phyloP scores from a whole-genome alignment of 805 yeast genomes.

The Lipomyces chichibuensis region DNA sequence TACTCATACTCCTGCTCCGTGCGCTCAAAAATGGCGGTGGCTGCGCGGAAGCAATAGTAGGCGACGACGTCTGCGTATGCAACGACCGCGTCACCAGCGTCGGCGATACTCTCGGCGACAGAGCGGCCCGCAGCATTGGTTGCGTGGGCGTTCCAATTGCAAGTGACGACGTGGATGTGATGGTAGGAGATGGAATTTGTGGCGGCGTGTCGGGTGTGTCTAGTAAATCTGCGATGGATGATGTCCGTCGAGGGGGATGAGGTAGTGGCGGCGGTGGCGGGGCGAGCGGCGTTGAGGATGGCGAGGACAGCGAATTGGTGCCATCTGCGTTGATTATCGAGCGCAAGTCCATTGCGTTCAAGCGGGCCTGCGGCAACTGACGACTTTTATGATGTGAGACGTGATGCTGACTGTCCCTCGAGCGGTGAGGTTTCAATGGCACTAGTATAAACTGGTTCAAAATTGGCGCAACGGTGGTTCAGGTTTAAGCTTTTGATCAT shows the following conservation, averaged over 20 bases:
- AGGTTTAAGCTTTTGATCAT: neutral
- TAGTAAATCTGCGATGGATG: constrained; percentile 27
- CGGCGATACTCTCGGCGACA: constrained; percentile 5
- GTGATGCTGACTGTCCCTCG: neutral
- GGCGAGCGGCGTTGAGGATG: constrained; percentile 2
- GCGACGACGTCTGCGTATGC: constrained; percentile 1
- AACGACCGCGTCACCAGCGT: constrained; percentile 4
- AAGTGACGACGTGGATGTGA: constrained; percentile 6
- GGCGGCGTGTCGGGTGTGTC: constrained; percentile 22
- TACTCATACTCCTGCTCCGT: constrained; percentile 30
- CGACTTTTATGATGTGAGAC: neutral
- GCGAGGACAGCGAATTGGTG: neutral
- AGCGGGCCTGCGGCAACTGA: neutral
- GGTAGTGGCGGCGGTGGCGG: constrained; percentile 13
- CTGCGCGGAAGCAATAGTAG: neutral
- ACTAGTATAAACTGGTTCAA: neutral
- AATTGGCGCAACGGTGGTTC: neutral
- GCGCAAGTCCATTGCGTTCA: constrained; percentile 18
- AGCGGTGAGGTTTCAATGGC: neutral
- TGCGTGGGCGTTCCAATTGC: constrained; percentile 2
- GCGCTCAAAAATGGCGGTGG: constrained; percentile 6
- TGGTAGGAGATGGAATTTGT: constrained; percentile 11
- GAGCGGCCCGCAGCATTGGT: constrained; percentile 12
- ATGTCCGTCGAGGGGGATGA: constrained; percentile 17
- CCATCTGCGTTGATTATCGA: constrained; percentile 24